Evolutionary conservation across 2,329 filamentous ascomycete species (phyloP), one percentile per base, ranked within the genome.

Genomic region (Venturia carpophila): DNA sequence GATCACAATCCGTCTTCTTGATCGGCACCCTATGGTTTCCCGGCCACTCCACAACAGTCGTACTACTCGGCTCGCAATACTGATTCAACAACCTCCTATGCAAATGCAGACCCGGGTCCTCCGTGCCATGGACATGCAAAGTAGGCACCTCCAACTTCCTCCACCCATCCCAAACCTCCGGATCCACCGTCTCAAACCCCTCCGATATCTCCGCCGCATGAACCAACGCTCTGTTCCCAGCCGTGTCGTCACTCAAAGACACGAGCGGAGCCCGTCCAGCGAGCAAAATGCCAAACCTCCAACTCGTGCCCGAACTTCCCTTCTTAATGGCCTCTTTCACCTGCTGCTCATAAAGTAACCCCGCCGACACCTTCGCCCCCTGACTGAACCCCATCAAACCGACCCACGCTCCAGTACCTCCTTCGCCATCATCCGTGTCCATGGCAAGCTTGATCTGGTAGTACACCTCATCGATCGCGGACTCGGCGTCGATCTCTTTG

Each of bases 11-110:
- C 39, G 74, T 76, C 27, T 76, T 78, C 78, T 88, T 89, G 66
- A 92, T 81, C 1, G 89, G 87, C 61, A 93, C 78, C 6, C 89
- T 77, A 73, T 93, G 90, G 1, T 80, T 81, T 0, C 88, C 89
- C 66, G 90, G 82, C 90, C 89, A 92, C 73, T 91, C 87, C 1
- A 92, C 73, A 58, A 91, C 67, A 47, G 75, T 79, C 6, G 82
- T 77, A 2, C 77, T 83, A 0, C 78, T 80, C 11, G 77, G 71
- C 62, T 84, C 79, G 71, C 85, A 89, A 72, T 87, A 91, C 63
- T 82, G 74, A 10, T 83, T 73, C 62, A 85, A 71, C 69, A 87
- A 70, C 71, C 80, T 76, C 64, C 80, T 75, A 71, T 90, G 87
- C 56, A 84, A 74, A 66, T 82, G 76, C 30, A 91, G 70, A 0